phyloP scores from a whole-genome alignment of 2,329 filamentous ascomycete species.

The Chlorencoelia australis region DNA sequence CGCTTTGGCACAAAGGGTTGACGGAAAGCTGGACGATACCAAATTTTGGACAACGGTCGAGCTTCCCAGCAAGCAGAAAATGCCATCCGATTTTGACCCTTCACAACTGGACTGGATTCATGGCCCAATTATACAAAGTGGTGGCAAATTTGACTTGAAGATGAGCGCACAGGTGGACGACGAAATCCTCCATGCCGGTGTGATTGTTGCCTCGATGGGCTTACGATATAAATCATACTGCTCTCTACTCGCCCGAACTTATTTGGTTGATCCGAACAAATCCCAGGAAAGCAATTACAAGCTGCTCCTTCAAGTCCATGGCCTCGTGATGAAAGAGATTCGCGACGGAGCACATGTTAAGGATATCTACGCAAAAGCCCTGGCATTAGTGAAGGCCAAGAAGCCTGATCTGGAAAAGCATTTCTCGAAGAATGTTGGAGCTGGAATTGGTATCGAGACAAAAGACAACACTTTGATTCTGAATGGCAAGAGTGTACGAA shows the following conservation, averaged over 20 bases:
- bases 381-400: slow-evolving; percentile 71
- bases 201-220: slow-evolving; percentile 87
- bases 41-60: slow-evolving; percentile 85
- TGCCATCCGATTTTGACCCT: slow-evolving; percentile 79
- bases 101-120: slow-evolving; percentile 90
- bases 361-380: slow-evolving; percentile 84
- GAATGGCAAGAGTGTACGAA: slow-evolving; percentile 75
- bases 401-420: slow-evolving; percentile 94
- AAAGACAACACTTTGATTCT: slow-evolving; percentile 74
- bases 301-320: slow-evolving; percentile 73
- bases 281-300: slow-evolving; percentile 92
- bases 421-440: slow-evolving; percentile 86
- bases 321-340: slow-evolving; percentile 81
- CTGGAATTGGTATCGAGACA: slow-evolving; percentile 86
- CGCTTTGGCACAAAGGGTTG: slow-evolving; percentile 73
- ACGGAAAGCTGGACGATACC: slow-evolving; percentile 81
- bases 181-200: slow-evolving; percentile 76
- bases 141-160: slow-evolving; percentile 87
- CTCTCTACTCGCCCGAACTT: slow-evolving; percentile 84
- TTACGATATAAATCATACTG: slow-evolving; percentile 94
- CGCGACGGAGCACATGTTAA: slow-evolving; percentile 78
- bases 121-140: slow-evolving; percentile 84
- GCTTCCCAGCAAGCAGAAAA: slow-evolving; percentile 59
- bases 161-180: slow-evolving; percentile 70
- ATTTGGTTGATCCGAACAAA: slow-evolving; percentile 94